These are phyloP conservation scores for Paecilomyces sp. DNA, from an alignment of 2,329 filamentous ascomycete species.

Conservation along the genomic window DNA sequence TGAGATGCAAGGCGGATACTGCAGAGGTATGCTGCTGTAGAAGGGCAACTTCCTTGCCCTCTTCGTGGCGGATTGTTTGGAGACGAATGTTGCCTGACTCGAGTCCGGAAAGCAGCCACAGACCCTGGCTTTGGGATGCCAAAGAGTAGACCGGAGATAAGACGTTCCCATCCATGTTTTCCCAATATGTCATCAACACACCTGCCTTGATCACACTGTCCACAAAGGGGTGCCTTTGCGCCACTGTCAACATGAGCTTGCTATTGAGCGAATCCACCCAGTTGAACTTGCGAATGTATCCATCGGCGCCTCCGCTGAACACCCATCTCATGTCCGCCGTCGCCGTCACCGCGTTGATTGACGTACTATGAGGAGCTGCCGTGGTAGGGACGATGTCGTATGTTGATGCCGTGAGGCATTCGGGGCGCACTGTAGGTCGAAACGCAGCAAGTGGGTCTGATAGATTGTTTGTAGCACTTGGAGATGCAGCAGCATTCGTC, in stretches of 20 bases:
- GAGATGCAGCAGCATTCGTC: slow-evolving; percentile 43
- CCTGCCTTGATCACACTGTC: slow-evolving; percentile 95
- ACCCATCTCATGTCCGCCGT: slow-evolving; percentile 94
- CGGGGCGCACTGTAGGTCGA: slow-evolving; percentile 62
- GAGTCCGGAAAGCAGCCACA: slow-evolving; percentile 86
- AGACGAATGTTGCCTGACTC: slow-evolving; percentile 90
- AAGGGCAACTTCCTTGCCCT: slow-evolving; percentile 79
- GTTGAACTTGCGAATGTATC: slow-evolving; percentile 95
- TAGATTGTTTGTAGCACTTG: slow-evolving; percentile 31
- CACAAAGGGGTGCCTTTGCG: slow-evolving; percentile 92
- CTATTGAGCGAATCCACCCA: slow-evolving; percentile 92
- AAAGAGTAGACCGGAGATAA: slow-evolving; percentile 93
- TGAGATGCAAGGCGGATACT: slow-evolving; percentile 76
- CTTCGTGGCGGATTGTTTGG: slow-evolving; percentile 87
- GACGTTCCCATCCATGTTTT: slow-evolving; percentile 73
- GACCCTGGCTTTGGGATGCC: slow-evolving; percentile 77
- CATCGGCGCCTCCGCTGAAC: slow-evolving; percentile 87
- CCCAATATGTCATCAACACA: slow-evolving; percentile 94
- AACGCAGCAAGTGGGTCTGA: slow-evolving; percentile 34
- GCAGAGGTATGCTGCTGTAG: slow-evolving; percentile 82
- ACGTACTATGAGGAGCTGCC: slow-evolving; percentile 90
- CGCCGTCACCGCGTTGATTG: slow-evolving; percentile 84
- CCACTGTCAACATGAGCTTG: slow-evolving; percentile 86
- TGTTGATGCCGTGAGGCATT: slow-evolving; percentile 68
- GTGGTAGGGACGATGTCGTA: slow-evolving; percentile 98